These are phyloP conservation scores for Phytopythium delawarense DNA, from an alignment of 352 stramenopile species.

Conservation along the genomic window DNA sequence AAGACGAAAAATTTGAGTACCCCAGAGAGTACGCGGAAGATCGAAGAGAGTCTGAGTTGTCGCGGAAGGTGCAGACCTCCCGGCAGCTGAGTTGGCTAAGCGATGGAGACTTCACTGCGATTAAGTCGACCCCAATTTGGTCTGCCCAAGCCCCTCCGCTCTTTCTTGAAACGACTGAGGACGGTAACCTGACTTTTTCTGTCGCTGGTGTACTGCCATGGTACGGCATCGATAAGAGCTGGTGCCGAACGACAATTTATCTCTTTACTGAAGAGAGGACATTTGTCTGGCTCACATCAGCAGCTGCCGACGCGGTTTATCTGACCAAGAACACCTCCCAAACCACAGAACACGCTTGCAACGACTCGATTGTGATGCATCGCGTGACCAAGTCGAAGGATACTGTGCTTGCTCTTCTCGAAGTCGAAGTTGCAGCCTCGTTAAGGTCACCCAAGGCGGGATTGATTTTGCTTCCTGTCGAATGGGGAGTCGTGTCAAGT, in stretches of 20 bases:
- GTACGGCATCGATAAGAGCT: not conserved
- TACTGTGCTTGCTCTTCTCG: not conserved
- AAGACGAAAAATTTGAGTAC: not conserved
- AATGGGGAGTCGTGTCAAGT: not conserved
- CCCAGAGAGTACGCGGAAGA: not conserved
- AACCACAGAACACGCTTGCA: not conserved
- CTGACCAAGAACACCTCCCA: not conserved
- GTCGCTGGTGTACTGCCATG: not conserved
- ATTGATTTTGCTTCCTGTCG: not conserved
- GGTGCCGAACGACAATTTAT: not conserved
- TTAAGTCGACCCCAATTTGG: not conserved
- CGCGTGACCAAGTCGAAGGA: not conserved
- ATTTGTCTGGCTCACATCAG: not conserved
- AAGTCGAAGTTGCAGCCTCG: not conserved
- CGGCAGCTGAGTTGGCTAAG: not conserved
- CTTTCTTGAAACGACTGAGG: not conserved
- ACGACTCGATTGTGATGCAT: not conserved
- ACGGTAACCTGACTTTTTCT: not conserved
- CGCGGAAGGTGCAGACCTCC: too few species aligned
- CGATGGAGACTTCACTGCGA: not conserved
- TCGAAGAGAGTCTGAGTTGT: not conserved
- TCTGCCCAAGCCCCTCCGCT: not conserved
- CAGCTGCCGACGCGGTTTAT: not conserved
- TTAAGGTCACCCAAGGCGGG: not conserved
- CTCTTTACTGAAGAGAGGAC: not conserved